These are phyloP conservation scores for Arctium lappa DNA, from an alignment of 129 eudicot genomes.

Conservation along the genomic window DNA sequence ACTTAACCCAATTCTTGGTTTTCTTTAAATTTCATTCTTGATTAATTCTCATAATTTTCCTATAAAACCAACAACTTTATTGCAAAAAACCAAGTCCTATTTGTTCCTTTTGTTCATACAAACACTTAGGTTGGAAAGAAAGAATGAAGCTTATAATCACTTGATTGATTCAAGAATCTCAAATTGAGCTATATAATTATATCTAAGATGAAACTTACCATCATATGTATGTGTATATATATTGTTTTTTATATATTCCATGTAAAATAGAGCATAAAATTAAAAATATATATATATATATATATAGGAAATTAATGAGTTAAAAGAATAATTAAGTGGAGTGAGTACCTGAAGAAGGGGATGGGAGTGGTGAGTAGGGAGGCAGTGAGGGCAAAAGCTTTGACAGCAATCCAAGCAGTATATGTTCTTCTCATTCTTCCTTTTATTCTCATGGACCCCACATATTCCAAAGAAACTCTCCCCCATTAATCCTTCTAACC, in stretches of 20 bases:
- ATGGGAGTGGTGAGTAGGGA: slow-evolving; percentile 75
- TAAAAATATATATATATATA: neutral
- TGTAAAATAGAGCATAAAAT: too few relatives aligned
- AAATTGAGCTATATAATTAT: neutral
- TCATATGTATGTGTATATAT: neutral
- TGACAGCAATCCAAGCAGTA: slow-evolving; percentile 77
- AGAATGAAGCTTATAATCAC: neutral
- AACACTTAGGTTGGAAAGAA: neutral
- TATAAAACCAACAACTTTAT: neutral
- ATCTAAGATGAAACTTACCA: neutral
- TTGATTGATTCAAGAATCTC: neutral
- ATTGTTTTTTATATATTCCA: neutral
- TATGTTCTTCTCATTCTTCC: slow-evolving; percentile 86
- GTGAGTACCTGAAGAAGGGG: slow-evolving; percentile 71
- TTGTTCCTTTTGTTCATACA: neutral
- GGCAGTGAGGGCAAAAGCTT: slow-evolving; percentile 91
- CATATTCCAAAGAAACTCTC: slow-evolving; percentile 76
- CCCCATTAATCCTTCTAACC: slow-evolving; percentile 68
- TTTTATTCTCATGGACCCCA: slow-evolving; percentile 52
- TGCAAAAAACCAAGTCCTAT: neutral
- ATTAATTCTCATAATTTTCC: neutral
- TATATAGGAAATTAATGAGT: neutral
- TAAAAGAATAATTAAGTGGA: neutral
- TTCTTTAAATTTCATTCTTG: neutral
- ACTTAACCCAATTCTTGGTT: neutral